phyloP scores from a whole-genome alignment of 176 grass and related monocot species.

The Oryza glaberrima region DNA sequence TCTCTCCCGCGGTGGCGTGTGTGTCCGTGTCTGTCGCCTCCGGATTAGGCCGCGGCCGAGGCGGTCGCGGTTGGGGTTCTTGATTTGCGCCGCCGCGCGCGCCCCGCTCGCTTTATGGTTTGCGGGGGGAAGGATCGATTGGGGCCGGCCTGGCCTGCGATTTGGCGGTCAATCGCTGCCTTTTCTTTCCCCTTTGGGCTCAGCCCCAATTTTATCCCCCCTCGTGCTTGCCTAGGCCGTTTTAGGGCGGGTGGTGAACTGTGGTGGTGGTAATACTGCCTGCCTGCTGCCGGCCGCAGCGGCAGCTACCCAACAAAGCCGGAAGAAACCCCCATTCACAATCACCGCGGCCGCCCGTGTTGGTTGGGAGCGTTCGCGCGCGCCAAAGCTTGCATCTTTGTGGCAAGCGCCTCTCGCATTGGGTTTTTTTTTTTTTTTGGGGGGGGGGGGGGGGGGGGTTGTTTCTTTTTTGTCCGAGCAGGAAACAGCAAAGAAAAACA shows the following conservation, averaged over 20 bases:
- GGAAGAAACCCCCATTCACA: conserved; percentile 25
- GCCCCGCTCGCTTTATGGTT: conserved; percentile 41
- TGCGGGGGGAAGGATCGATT: conserved; percentile 6
- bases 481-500: conserved; percentile 39
- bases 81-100: conserved; percentile 27
- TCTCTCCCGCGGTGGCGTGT: conserved; percentile 6
- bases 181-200: conserved; percentile 69
- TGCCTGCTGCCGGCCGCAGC: neutral
- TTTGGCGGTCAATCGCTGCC: conserved; percentile 56
- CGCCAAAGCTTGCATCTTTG: conserved; percentile 55
- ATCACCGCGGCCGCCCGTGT: conserved; percentile 2
- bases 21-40: neutral
- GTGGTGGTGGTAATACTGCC: conserved; percentile 6
- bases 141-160: conserved; percentile 43
- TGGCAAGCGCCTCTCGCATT: conserved; percentile 44
- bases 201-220: conserved; percentile 51
- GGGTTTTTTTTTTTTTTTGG: neutral
- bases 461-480: conserved; percentile 26
- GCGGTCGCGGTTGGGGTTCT: neutral
- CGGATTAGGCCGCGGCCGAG: neutral
- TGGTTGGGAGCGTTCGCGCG: neutral
- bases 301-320: conserved; percentile 47
- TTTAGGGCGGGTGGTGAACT: conserved; percentile 9
- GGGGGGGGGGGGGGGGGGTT: no score
- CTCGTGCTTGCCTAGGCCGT: conserved; percentile 33